A percentile compares a stretch with the other conserved stretches of the same genome.
Conservation (phyloP, 1,284 basidiomycete species). For the Pseudozyma thailandica region DNA sequence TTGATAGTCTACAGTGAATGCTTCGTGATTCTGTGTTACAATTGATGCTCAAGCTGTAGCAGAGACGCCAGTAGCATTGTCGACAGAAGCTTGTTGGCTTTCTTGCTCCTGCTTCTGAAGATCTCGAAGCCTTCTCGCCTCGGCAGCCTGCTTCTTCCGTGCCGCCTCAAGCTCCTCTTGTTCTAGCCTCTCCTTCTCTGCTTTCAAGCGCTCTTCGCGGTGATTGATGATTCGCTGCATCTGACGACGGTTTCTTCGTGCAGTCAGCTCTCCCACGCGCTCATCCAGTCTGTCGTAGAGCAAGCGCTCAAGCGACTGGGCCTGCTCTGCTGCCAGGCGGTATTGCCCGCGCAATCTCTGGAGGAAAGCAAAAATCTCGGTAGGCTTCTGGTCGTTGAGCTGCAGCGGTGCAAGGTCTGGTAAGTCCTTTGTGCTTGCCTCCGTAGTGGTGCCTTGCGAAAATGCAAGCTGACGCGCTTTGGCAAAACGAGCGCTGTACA, state of each 20-base stretch:
- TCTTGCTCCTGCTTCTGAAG: constrained; percentile 32
- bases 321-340: constrained; percentile 19
- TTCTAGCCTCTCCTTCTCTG: constrained; percentile 28
- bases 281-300: constrained; percentile 42
- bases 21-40: background rate
- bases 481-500: constrained; percentile 29
- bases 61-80: constrained; percentile 13
- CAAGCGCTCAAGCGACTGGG: constrained; percentile 34
- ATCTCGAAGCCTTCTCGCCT: constrained; percentile 25
- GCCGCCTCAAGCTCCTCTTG: constrained; percentile 27
- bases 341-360: constrained; percentile 28
- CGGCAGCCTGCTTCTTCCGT: constrained; percentile 30
- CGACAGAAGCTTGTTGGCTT: constrained; percentile 14
- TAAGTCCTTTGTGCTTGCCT: background rate
- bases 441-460: background rate
- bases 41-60: constrained; percentile 7
- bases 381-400: constrained; percentile 18
- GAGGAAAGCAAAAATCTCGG: constrained; percentile 39
- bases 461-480: constrained; percentile 19
- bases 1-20: background rate
- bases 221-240: constrained; percentile 15
- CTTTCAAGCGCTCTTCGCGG: constrained; percentile 14
- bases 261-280: constrained; percentile 15
- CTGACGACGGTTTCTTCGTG: constrained; percentile 8
- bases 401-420: constrained; percentile 14